phyloP scores from a whole-genome alignment of 495 filamentous ascomycete species.

The Penicillium turbatum region DNA sequence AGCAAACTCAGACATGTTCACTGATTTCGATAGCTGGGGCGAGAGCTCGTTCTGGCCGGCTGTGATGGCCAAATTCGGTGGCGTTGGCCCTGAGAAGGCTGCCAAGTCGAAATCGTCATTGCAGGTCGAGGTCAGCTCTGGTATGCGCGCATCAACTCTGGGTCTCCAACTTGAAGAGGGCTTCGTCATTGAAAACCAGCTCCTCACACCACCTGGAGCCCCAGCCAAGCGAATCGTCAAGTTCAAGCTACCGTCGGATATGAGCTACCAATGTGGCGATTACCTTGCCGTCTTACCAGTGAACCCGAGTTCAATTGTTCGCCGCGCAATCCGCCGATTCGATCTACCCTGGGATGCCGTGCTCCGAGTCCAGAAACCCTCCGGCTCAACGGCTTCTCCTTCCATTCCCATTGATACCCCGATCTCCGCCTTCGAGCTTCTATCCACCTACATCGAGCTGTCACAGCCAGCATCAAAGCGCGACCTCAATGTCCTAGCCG shows the following conservation, averaged over 20 bases:
- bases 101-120: conserved; percentile 34
- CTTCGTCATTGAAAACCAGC: conserved; percentile 49
- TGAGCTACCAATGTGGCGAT: conserved; percentile 67
- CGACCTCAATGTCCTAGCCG: conserved; percentile 48
- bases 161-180: conserved; percentile 64
- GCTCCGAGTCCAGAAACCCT: conserved; percentile 40
- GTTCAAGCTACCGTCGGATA: conserved; percentile 59
- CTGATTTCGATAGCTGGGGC: conserved; percentile 68
- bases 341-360: conserved; percentile 59
- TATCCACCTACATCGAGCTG: conserved; percentile 69
- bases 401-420: conserved; percentile 55
- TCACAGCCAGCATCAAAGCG: conserved; percentile 59
- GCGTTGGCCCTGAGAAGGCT: conserved; percentile 25
- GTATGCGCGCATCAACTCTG: conserved; percentile 55
- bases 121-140: conserved; percentile 55
- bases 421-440: conserved; percentile 56
- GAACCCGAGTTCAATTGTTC: conserved; percentile 57
- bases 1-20: conserved; percentile 60
- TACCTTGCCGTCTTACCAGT: conserved; percentile 71
- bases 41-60: conserved; percentile 63
- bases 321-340: conserved; percentile 50
- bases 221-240: conserved; percentile 62
- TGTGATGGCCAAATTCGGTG: conserved; percentile 44
- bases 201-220: conserved; percentile 51
- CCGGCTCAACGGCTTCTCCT: conserved; percentile 38